Conservation (phyloP, 1,284 basidiomycete species). For the Meira miltonrushii region DNA sequence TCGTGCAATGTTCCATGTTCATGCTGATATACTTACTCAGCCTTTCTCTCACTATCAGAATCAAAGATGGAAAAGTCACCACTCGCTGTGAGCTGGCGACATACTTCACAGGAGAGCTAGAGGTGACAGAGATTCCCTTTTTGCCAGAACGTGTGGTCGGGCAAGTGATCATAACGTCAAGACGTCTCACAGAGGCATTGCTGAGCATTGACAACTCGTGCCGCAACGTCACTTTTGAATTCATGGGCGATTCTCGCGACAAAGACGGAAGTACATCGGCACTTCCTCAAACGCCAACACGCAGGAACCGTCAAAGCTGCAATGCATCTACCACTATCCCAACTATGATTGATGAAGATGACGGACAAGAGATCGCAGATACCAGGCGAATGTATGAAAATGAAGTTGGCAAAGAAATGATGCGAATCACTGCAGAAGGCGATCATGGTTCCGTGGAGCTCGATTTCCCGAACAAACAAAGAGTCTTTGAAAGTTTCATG, state of each 20-base stretch:
- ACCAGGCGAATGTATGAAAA: background rate
- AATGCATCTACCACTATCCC: background rate
- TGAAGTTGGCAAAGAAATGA: conserved; percentile 1
- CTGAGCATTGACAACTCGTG: background rate
- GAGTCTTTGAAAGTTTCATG: background rate
- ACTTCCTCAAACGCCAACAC: conserved; percentile 1
- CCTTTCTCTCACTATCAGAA: conserved; percentile 2
- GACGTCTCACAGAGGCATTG: conserved; percentile 1
- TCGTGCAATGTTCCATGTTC: background rate
- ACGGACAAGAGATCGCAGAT: conserved; percentile 1
- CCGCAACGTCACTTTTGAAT: background rate
- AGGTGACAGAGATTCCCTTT: background rate
- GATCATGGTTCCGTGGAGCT: conserved; percentile 1
- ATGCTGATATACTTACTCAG: background rate
- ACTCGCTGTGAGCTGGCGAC: conserved; percentile 1
- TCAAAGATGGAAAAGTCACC: background rate
- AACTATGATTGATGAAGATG: background rate
- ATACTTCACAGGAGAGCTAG: background rate
- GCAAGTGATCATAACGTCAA: background rate
- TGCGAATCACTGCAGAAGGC: conserved; percentile 1
- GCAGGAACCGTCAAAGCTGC: background rate
- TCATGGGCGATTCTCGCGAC: background rate
- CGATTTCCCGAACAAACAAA: background rate
- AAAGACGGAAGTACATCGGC: no score
- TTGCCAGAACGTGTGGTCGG: background rate